Evolutionary conservation across 306 rosid genomes (phyloP), one percentile per base, ranked within the genome.

Genomic region (Corylus americana): DNA sequence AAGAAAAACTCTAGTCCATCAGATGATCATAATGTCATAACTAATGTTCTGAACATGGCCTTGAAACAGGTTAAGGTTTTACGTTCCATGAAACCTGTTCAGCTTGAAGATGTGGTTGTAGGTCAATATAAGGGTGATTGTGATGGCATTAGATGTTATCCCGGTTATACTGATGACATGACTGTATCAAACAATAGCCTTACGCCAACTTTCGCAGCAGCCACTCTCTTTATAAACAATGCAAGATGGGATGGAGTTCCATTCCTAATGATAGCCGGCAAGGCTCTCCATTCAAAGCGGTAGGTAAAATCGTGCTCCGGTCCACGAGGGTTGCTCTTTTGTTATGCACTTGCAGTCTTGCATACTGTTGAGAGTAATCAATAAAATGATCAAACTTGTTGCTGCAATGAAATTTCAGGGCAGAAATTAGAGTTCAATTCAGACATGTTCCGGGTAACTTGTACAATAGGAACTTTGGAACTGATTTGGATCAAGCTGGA

Each of bases 211-310:
- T 95, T 95, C 86, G 98, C 98, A 7, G 98, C 98, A 8, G 95
- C 96, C 2, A 93, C 98, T 54, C 92, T 95, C 80, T 95, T 95
- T 74, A 88, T 95, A 49, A 77, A 89, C 86, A 95, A 95, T 83
- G 97, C 97, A n/a, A 84, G 98, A 90, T 95, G 98, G 98, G 98
- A 95, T 79, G 98, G 97, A 11, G 98, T 95, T 85, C 98, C 98
- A 61, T 92, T 95, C 85, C 89, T 95, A 61, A 92, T 95, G 98
- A 95, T 90, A 88, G 98, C 98, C 37, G 98, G 98, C 79, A 95
- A 95, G 89, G 98, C 98, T 73, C 94, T 95, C 70, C 89, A 95
- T 81, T 90, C 98, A 20, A 95, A 84, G 81, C 86, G 92, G 98
- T 91, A 84, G 27, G 74, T 17, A 57, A 42, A 69, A 44, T 82